Base-by-base conservation (phyloP, 164 flowering plant species). In the Euptelea pleiosperma region DNA sequence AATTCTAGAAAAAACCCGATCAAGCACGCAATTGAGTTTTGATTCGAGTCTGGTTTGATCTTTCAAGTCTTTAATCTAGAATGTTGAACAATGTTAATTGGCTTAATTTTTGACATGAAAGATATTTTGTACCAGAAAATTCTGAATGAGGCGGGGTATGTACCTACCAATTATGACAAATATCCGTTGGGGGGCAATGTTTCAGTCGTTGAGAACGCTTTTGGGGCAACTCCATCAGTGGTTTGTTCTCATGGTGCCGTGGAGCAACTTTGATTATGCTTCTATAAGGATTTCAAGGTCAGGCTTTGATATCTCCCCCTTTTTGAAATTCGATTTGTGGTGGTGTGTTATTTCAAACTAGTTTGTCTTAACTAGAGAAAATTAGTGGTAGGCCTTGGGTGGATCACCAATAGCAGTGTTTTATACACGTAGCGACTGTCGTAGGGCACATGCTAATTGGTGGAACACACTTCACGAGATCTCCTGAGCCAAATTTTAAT, bases 281-380 rank as follows among this genome's bases (percentile, higher is more conserved):
- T 91, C 70, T 77, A 79, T 43, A 91, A 87, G 70, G 83, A 87
- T 75, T 87, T 91, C 60, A 69, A 78, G 93, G 97, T 91, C 48
- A 34, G 79, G 30, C 9, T 15, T 43, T 7, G 1, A 21, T 11
- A 12, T 50, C 41, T 54, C 16, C 15, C 14, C 58, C 14, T n/a
- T 16, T 22, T n/a, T 8, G 21, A 16, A 29, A 1, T 41, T 10
- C 35, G 28, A 26, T 29, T 8, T n/a, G n/a, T n/a, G n/a, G n/a
- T n/a, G n/a, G n/a, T n/a, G n/a, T n/a, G n/a, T n/a, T n/a, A n/a
- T n/a, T n/a, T n/a, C n/a, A n/a, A n/a, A n/a, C n/a, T n/a, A n/a
- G n/a, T n/a, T n/a, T n/a, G n/a, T n/a, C n/a, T n/a, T n/a, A n/a
- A n/a, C n/a, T n/a, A n/a, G n/a, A n/a, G n/a, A n/a, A n/a, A n/a